Evolutionary conservation across 1,139 yeast species (phyloP), one percentile per base, ranked within the genome.

Genomic region (Sugiyamaella grinbergsii): DNA sequence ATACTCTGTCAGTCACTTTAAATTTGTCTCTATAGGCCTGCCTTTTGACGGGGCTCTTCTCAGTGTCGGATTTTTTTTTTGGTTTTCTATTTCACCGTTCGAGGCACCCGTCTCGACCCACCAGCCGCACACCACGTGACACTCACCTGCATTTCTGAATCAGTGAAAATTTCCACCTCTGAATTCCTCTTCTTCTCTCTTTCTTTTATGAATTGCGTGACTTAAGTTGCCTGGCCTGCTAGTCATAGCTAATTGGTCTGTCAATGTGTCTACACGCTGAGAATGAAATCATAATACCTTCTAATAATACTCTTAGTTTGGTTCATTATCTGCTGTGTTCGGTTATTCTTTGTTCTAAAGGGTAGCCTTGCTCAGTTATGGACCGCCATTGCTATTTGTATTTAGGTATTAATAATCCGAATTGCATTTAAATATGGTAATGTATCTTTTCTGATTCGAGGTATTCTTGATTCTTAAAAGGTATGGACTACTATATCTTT

Each of bases 221-320:
- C 52, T 49, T 49, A 49, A 49, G 52, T 49, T 40, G 52, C 16
- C 32, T 32, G 36, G 24, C 42, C 51, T 36, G 38, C 39, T 33
- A 15, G 18, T 13, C 19, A 6, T 36, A 13, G 34, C 19, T 29
- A 34, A 19, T 26, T 40, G 51, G 40, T 46, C 34, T 26, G 41
- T 46, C 39, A 49, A 50, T 50, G 53, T 50, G 53, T 50, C 53
- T 40, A 34, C 53, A 47, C 51, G 53, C 53, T 23, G 24, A 50
- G 53, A 50, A 20, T 22, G 26, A 42, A 22, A 16, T 10, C 8
- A 5, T 7, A 42, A 23, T 40, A 26, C 33, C 47, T 32, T 42
- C 11, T 31, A 13, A 38, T 23, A 10, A n/a, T 42, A 34, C 39
- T 18, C 16, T 26, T 33, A 34, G 44, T 18, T 40, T 26, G 11